Evolutionary conservation across 768 basidiomycete species (phyloP), one percentile per base, ranked within the genome.

Genomic region (Nevesoporus exiguus): DNA sequence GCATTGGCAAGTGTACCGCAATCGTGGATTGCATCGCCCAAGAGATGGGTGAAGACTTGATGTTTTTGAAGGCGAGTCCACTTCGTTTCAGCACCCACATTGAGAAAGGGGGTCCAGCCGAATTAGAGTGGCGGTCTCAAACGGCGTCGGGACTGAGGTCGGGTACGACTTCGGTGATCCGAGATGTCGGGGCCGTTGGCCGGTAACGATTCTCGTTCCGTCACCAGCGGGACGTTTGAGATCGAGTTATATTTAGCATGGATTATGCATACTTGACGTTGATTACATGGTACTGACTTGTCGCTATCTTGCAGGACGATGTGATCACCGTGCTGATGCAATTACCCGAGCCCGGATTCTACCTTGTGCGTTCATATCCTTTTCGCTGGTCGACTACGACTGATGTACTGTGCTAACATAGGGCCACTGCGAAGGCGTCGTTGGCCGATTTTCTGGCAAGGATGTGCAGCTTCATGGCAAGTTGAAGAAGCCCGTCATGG

Each of bases 371-470:
- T 79, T 42, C 6, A 5, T 25, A 7, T 21, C 9, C 13, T 6
- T 15, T 25, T 13, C n/a, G 1, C 21, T 15, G 33, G 6, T 13
- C 22, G 13, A 3, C n/a, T 27, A 24, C 11, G 8, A 11, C 63
- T 57, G 24, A 60, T 37, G 25, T 10, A n/a, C 29, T 29, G 3
- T 31, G 5, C 27, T 27, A 13, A 14, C 21, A 8, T 14, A 91
- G 90, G 91, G 92, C 5, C 88, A 85, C 60, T 94, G 91, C 64
- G 91, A 94, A 72, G 91, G 86, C 49, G 88, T 93, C 49, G 87
- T 93, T 3, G 91, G 91, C 10, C 78, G 82, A 6, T 93, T 94
- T 64, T 71, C 73, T 17, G 83, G 79, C 0, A 58, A 68, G 21
- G 74, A 85, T 53, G 91, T 94, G 10, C 79, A 73, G 7, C 89